Evolutionary conservation across 2,329 filamentous ascomycete genomes (phyloP).

Genomic region (Pseudohalonectria lignicola): DNA sequence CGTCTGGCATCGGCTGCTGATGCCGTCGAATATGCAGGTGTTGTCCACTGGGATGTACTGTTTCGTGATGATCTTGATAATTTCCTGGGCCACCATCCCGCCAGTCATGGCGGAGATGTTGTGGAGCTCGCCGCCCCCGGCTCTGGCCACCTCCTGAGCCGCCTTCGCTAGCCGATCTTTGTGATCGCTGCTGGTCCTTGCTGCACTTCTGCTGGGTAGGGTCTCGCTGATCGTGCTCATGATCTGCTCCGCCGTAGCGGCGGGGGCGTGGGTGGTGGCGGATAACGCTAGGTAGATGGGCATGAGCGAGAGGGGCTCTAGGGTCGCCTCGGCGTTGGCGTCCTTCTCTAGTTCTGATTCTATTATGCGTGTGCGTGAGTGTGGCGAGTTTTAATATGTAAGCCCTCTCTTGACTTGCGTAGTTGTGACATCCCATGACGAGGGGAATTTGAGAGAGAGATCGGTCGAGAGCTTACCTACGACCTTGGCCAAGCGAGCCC

Average conservation of each 20-base stretch:
- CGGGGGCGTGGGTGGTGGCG: conserved; percentile 34
- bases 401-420: too few relatives aligned
- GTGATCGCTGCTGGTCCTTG: conserved; percentile 13
- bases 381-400: conserved; percentile 16
- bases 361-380: too few relatives aligned
- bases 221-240: conserved; percentile 30
- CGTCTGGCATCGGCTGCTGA: conserved; percentile 49
- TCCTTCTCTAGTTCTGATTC: conserved; percentile 45
- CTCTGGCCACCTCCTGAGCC: conserved; percentile 60
- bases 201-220: conserved; percentile 19
- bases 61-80: conserved; percentile 77
- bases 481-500: conserved; percentile 37
- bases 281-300: conserved; percentile 59
- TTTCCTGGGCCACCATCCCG: conserved; percentile 91
- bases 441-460: too few relatives aligned
- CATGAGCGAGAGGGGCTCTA: conserved; percentile 47
- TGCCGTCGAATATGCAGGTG: conserved; percentile 60
- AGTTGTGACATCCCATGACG: too few relatives aligned
- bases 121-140: conserved; percentile 77
- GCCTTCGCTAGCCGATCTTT: conserved; percentile 41
- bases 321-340: conserved; percentile 33
- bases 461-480: conserved; percentile 42
- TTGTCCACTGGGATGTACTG: conserved; percentile 65
- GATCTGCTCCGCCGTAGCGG: conserved; percentile 41
- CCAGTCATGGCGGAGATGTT: conserved; percentile 82